A percentile compares a stretch with the other conserved stretches of the same genome.
These are phyloP conservation scores for Nakaseomyces glabratus DNA, from an alignment of 1,139 yeast genomes.

Conservation along the genomic window DNA sequence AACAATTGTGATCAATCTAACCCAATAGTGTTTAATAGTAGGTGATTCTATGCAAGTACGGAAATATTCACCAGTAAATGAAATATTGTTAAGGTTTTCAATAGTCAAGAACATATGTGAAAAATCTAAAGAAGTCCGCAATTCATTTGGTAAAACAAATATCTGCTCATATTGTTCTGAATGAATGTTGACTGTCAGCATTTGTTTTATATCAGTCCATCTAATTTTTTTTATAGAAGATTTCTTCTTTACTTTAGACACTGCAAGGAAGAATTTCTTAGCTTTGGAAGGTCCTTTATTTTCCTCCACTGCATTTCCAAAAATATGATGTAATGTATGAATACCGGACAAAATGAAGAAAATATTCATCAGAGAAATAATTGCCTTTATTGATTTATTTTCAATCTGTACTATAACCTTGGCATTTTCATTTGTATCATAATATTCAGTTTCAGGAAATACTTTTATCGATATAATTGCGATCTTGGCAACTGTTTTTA, in stretches of 20 bases:
- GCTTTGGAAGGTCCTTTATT: constrained; percentile 26
- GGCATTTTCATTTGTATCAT: constrained; percentile 21
- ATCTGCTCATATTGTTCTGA: constrained; percentile 25
- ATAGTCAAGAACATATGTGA: constrained; percentile 24
- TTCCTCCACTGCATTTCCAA: constrained; percentile 22
- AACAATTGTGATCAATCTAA: constrained; percentile 38
- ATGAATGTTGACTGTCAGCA: constrained; percentile 22
- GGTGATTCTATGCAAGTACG: constrained; percentile 52
- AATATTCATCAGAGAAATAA: constrained; percentile 42
- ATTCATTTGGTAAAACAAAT: constrained; percentile 39
- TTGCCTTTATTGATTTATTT: constrained; percentile 31
- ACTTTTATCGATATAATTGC: constrained; percentile 23
- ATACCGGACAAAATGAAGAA: constrained; percentile 48
- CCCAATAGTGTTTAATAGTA: constrained; percentile 40
- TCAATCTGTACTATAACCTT: constrained; percentile 31
- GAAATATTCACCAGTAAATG: constrained; percentile 32
- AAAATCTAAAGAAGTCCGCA: constrained; percentile 42
- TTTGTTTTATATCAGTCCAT: constrained; percentile 17
- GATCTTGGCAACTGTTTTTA: constrained; percentile 29
- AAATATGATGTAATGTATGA: constrained; percentile 44
- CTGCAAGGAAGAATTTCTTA: constrained; percentile 20
- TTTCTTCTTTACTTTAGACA: constrained; percentile 19
- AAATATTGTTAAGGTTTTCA: constrained; percentile 15
- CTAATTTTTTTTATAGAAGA: constrained; percentile 14
- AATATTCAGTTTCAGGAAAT: constrained; percentile 25